Evolutionary conservation across 352 stramenopile species (phyloP).

Genomic region (Pythium scleroteichum): DNA sequence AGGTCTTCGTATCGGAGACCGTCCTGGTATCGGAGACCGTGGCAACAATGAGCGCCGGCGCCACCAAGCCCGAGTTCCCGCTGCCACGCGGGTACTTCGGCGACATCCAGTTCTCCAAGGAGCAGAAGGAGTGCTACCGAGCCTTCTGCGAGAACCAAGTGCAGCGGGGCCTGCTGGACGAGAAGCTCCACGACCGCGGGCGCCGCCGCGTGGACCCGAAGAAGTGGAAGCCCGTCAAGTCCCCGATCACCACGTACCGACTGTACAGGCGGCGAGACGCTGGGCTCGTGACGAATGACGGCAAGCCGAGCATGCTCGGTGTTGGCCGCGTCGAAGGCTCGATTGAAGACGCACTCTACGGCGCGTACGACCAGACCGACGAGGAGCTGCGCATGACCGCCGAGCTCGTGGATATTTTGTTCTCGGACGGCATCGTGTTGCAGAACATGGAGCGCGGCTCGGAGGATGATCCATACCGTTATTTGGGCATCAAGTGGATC

Average conservation of each 20-base stretch:
- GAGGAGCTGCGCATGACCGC: constrained; percentile 48
- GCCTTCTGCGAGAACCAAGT: constrained; percentile 33
- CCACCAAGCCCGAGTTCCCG: constrained; percentile 24
- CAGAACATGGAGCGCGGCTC: constrained; percentile 41
- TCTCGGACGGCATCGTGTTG: constrained; percentile 45
- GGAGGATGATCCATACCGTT: constrained; percentile 45
- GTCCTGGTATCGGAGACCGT: too few relatives aligned
- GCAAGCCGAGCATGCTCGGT: constrained; percentile 38
- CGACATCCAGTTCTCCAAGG: constrained; percentile 12
- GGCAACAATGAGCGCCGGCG: too few relatives aligned
- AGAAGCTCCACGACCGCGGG: neutral
- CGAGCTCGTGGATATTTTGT: constrained; percentile 11
- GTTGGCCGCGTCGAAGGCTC: constrained; percentile 42
- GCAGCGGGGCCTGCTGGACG: constrained; percentile 18
- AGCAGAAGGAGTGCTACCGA: constrained; percentile 33
- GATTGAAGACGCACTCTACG: constrained; percentile 53
- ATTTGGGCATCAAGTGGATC: constrained; percentile 54
- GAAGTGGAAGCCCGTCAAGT: constrained; percentile 4
- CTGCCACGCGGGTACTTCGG: constrained; percentile 17
- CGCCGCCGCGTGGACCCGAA: neutral
- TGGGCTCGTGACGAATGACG: constrained; percentile 31
- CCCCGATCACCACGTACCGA: constrained; percentile 18
- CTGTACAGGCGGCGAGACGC: constrained; percentile 43
- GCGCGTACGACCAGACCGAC: constrained; percentile 45
- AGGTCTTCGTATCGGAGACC: too few relatives aligned